Percentiles rank a stretch among this genome's conserved stretches.
Evolutionary conservation across 129 eudicot genomes (phyloP).

Genomic region (Flaveria brownii): DNA sequence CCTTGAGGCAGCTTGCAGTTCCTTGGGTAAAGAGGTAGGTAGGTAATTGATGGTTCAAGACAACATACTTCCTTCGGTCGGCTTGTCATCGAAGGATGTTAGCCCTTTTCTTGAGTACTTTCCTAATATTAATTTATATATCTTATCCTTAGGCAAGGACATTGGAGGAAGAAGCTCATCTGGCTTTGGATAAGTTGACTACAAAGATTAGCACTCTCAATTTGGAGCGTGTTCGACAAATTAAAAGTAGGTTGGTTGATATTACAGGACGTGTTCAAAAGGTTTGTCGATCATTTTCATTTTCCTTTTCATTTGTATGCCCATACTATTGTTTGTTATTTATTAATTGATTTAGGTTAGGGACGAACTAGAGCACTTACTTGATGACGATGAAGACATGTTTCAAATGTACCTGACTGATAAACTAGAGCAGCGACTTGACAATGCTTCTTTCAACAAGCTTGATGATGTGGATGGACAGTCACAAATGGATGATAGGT

Average conservation of each 20-base stretch:
- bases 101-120: no score
- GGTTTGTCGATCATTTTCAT: neutral
- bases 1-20: neutral
- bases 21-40: neutral
- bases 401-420: slow-evolving; percentile 2
- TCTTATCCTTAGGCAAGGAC: neutral
- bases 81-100: no score
- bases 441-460: neutral
- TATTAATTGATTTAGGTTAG: neutral
- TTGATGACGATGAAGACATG: slow-evolving; percentile 15
- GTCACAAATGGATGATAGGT: slow-evolving; percentile 7
- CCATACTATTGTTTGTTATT: neutral
- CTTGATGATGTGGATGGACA: neutral
- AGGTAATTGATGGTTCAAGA: no score
- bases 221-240: neutral
- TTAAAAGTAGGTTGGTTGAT: neutral
- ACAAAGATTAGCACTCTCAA: neutral
- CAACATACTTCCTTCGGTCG: no score
- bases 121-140: no score
- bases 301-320: neutral
- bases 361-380: neutral
- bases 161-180: neutral
- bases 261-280: neutral
- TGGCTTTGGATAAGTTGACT: neutral
- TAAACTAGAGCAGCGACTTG: neutral